Evolutionary conservation across 768 basidiomycete genomes (phyloP).

Genomic region (Cystoderma amianthinum): DNA sequence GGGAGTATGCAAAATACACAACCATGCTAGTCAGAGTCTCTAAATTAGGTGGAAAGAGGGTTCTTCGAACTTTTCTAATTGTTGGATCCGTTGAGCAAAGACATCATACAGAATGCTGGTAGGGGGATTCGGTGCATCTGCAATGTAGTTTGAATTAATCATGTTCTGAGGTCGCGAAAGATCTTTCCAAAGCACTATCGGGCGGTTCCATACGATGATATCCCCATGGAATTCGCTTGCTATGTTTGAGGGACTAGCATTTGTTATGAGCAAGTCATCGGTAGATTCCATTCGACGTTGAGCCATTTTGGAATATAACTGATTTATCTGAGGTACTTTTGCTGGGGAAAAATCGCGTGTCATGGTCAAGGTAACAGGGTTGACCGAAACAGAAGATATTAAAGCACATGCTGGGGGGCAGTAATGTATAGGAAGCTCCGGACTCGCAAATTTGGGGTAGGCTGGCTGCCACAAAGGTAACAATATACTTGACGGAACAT

Average conservation of each 20-base stretch:
- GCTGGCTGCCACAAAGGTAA: neutral
- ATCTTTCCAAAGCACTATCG: neutral
- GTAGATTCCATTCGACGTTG: neutral
- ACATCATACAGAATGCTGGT: conserved; percentile 1
- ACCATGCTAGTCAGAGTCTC: too few species aligned
- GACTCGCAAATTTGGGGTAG: neutral
- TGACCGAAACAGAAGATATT: neutral
- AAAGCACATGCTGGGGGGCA: neutral
- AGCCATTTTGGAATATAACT: neutral
- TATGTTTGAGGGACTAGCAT: neutral
- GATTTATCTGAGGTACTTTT: neutral
- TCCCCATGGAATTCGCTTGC: neutral
- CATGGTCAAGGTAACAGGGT: neutral
- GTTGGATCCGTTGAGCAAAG: conserved; percentile 3
- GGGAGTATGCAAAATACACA: too few species aligned
- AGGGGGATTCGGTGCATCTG: too few species aligned
- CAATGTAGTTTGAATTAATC: neutral
- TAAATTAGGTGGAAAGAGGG: too few species aligned
- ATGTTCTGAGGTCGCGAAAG: conserved; percentile 1
- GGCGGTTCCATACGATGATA: neutral
- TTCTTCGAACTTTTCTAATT: too few species aligned
- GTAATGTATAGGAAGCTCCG: neutral
- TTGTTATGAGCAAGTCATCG: neutral
- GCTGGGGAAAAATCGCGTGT: neutral
- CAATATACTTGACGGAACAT: neutral